These are phyloP conservation scores for Melampsora larici-populina DNA, from an alignment of 1,284 basidiomycete species.

Conservation along the genomic window DNA sequence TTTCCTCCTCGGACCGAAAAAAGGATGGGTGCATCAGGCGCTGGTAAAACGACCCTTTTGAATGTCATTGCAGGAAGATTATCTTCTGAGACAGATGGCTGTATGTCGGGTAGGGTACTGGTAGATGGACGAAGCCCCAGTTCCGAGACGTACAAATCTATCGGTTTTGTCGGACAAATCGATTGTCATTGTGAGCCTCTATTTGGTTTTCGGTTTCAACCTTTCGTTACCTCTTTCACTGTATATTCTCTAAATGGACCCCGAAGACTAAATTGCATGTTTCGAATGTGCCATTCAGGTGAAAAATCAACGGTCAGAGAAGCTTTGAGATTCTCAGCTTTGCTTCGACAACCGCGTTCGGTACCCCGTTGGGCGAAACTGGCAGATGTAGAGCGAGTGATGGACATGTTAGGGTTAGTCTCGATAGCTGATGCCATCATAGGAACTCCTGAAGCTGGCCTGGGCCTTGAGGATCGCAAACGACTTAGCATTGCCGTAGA, in stretches of 20 bases:
- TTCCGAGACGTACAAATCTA: slow-evolving; percentile 27
- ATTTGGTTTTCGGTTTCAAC: neutral
- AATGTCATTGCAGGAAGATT: slow-evolving; percentile 31
- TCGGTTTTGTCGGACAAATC: slow-evolving; percentile 40
- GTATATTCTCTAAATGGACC: neutral
- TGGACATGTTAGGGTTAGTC: slow-evolving; percentile 27
- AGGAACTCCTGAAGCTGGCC: slow-evolving; percentile 32
- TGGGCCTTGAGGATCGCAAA: slow-evolving; percentile 37
- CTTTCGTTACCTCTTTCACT: neutral
- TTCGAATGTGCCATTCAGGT: neutral
- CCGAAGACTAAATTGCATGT: neutral
- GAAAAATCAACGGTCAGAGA: slow-evolving; percentile 35
- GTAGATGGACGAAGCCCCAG: slow-evolving; percentile 32
- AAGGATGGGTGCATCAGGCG: slow-evolving; percentile 43
- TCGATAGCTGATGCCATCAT: slow-evolving; percentile 33
- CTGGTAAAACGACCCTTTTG: slow-evolving; percentile 38
- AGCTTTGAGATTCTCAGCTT: slow-evolving; percentile 36
- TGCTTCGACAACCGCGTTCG: slow-evolving; percentile 31
- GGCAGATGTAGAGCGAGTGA: slow-evolving; percentile 35
- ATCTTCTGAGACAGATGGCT: neutral
- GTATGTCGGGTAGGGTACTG: slow-evolving; percentile 21
- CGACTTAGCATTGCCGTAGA: slow-evolving; percentile 40
- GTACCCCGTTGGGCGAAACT: slow-evolving; percentile 38
- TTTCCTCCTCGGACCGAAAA: neutral
- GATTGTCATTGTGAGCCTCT: slow-evolving; percentile 30